These are phyloP conservation scores for Pseudocercospora macadamiae DNA, from an alignment of 2,329 filamentous ascomycete species.

Conservation along the genomic window DNA sequence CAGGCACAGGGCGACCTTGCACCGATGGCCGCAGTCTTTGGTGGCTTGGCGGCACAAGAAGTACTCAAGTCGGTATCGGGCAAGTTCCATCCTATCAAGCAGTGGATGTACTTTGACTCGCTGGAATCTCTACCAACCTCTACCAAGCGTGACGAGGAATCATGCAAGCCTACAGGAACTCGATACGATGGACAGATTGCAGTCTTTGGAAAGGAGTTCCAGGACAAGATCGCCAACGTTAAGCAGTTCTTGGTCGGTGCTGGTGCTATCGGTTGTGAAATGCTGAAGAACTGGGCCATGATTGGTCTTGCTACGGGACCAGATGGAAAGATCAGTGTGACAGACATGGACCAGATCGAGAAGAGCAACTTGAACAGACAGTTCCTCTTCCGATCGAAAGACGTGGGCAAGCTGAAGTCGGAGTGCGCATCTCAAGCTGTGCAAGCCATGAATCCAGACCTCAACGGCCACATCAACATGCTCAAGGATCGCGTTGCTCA, in stretches of 20 bases:
- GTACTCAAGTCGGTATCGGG: constrained; percentile 95
- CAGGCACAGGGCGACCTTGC: constrained; percentile 89
- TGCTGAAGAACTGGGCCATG: constrained; percentile 99
- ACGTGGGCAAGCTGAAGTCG: constrained; percentile 96
- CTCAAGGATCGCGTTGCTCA: constrained; percentile 86
- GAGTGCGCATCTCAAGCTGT: constrained; percentile 90
- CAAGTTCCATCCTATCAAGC: constrained; percentile 93
- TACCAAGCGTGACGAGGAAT: constrained; percentile 75
- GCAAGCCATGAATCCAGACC: constrained; percentile 91
- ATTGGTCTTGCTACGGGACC: constrained; percentile 90
- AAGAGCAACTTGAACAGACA: constrained; percentile 98
- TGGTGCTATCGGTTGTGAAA: constrained; percentile 96
- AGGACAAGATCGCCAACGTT: constrained; percentile 88
- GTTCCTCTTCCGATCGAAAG: constrained; percentile 90
- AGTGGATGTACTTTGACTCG: constrained; percentile 97
- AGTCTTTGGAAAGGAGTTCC: constrained; percentile 90
- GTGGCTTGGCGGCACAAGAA: constrained; percentile 90
- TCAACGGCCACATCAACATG: constrained; percentile 81
- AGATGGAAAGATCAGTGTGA: constrained; percentile 85
- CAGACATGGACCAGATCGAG: constrained; percentile 98
- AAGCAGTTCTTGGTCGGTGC: constrained; percentile 95
- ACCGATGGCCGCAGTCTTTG: constrained; percentile 93
- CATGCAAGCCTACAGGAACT: constrained; percentile 80
- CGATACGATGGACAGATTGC: constrained; percentile 97
- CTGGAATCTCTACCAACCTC: constrained; percentile 88